Base-by-base conservation (phyloP, 2,329 filamentous ascomycete genomes). In the Parafenestella ontariensis region DNA sequence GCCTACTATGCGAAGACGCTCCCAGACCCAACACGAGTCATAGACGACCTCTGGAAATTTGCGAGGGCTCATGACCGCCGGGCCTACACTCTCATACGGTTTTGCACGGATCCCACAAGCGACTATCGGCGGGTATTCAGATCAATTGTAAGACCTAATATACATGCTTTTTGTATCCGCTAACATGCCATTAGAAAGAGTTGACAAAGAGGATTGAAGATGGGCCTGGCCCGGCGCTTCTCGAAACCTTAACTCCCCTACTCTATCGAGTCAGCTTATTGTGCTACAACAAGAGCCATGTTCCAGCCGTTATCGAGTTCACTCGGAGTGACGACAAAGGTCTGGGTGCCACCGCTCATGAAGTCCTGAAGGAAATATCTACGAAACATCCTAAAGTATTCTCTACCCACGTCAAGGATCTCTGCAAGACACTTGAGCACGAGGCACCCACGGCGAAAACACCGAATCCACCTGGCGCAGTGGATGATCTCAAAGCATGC, bases 221-320 rank as follows among this genome's bases (percentile, higher is more conserved):
- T 49, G 85, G 85, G 20, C 81, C 88, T 41, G 83, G 85, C 58
- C 74, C 80, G n/a, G 80, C 81, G 24, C 82, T 95, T 42, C 78
- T 96, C 3, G 91, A 96, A 31, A 96, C 92, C 0, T 74, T 99
- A 23, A 85, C 89, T 5, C 90, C 92, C 5, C 81, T 99, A 15
- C 80, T 98, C 4, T 96, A 96, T 72, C 87, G 92, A 39, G 89
- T 89, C 49, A 89, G 91, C 29, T 88, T 91, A 53, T 83, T 99
- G 59, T 85, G 96, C 62, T 97, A 96, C 79, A 99, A 97, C 78
- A 88, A 91, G 69, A 98, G 94, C 72, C 93, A 99, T 72, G 87
- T 99, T 17, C 87, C 93, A 3, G 88, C 91, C 0, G 94, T 98
- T 59, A 91, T 98, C 80, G 89, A 92, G 53, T 90, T 89, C 68